Evolutionary conservation across 768 basidiomycete genomes (phyloP), one percentile per base, ranked within the genome.

Genomic region (Russula sp.): DNA sequence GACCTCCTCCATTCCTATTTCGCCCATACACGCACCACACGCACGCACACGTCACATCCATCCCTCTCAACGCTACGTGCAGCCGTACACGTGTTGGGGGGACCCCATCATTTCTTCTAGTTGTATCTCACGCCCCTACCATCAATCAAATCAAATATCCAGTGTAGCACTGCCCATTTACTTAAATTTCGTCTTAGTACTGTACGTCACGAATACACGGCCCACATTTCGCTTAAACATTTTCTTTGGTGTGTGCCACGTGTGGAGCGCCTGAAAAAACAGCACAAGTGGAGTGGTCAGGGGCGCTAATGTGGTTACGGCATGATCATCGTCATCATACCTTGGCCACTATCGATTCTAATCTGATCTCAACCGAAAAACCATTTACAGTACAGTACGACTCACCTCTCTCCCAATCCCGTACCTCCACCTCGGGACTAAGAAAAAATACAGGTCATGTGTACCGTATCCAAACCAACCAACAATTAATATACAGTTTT

Each of bases 151-250:
- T 26, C 59, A 46, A 60, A 61, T 65, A 65, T 61, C 59, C 64
- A 65, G 42, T 65, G 64, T 65, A 65, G 64, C 64, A 65, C 55
- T 14, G 64, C 64, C 60, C 48, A 57, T 55, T 56, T 65, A 61
- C 49, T 65, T 65, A 65, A 59, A 65, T 61, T 30, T 53, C 30
- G n/a, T 55, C n/a, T 44, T 61, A 65, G 59, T 52, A 40, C 16
- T 1, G 38, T 61, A 57, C 59, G 59, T 61, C 59, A 65, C 59
- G 36, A 65, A 61, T 61, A 65, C 64, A 61, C 40, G 59, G 60
- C 49, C 55, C 55, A 32, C 20, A 55, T 49, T 22, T 50, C 58
- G 57, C 63, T 59, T 60, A 44, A 42, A 5, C 30, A 32, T 16
- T n/a, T 8, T n/a, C 10, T 10, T 10, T 46, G 28, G 28, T 30